A percentile compares a stretch with the other conserved stretches of the same genome.
Conservation (phyloP, 495 filamentous ascomycete genomes). For the Aspergillus incahuasiensis region DNA sequence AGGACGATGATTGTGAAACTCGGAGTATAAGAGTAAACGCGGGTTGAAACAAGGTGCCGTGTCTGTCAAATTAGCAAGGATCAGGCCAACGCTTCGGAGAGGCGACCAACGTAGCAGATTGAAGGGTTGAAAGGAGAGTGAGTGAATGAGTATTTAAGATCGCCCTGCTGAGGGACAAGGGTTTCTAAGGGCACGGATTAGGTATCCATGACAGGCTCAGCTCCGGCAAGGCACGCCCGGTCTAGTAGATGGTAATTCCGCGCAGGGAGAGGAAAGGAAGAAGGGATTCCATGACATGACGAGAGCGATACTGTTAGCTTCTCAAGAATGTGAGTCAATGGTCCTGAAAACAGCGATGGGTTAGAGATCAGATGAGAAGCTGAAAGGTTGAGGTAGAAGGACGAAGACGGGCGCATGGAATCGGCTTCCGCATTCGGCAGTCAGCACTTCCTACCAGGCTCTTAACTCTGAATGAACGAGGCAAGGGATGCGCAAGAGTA, state of each 20-base stretch:
- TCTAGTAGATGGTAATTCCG: conserved; percentile 5
- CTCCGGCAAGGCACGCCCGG: neutral
- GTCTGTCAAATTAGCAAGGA: neutral
- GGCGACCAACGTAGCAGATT: neutral
- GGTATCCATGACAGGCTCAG: neutral
- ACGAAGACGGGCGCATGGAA: conserved; percentile 2
- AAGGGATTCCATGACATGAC: neutral
- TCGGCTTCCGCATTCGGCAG: conserved; percentile 1
- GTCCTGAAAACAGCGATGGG: neutral
- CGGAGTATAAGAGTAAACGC: conserved; percentile 2
- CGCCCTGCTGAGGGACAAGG: conserved; percentile 1
- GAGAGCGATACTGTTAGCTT: neutral
- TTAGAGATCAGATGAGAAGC: neutral
- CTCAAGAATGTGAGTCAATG: neutral
- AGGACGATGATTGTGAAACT: conserved; percentile 7
- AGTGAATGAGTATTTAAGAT: neutral
- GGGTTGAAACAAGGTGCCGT: conserved; percentile 9
- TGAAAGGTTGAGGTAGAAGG: neutral
- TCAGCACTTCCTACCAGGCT: neutral
- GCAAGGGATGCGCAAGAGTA: neutral
- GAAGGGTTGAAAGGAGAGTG: neutral
- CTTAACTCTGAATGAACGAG: neutral
- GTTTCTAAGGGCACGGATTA: neutral
- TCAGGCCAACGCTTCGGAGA: neutral
- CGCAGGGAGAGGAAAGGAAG: neutral